These are phyloP conservation scores for Dendrothele bispora DNA, from an alignment of 768 basidiomycete genomes.

Conservation along the genomic window DNA sequence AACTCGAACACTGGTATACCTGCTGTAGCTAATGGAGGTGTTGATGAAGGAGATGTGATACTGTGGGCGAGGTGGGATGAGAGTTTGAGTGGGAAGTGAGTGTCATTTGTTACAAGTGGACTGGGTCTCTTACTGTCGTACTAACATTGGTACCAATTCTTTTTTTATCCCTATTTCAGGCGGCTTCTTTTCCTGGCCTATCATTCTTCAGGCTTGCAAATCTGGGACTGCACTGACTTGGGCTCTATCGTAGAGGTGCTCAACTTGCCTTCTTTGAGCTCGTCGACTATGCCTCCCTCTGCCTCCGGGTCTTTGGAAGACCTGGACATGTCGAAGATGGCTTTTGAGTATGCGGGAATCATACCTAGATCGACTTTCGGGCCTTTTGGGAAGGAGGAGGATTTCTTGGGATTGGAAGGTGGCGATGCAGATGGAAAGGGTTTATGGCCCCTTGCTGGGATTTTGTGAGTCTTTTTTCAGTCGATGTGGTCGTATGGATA, in stretches of 20 bases:
- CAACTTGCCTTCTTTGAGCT: conserved; percentile 33
- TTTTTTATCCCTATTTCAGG: conserved; percentile 20
- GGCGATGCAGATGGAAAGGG: background rate
- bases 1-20: conserved; percentile 22
- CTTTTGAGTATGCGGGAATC: conserved; percentile 4
- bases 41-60: conserved; percentile 31
- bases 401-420: background rate
- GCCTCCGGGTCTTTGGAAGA: too few species aligned
- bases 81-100: conserved; percentile 13
- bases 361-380: too few species aligned
- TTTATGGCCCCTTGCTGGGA: background rate
- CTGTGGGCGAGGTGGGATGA: conserved; percentile 48
- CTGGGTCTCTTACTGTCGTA: conserved; percentile 16
- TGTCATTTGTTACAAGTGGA: conserved; percentile 17
- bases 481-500: too few species aligned
- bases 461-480: background rate
- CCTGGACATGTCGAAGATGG: background rate
- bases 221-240: conserved; percentile 58
- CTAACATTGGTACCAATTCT: background rate
- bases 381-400: too few species aligned
- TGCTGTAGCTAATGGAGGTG: conserved; percentile 13
- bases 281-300: conserved; percentile 1
- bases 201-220: conserved; percentile 44
- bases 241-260: conserved; percentile 52
- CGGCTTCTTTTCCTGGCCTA: conserved; percentile 57